phyloP scores from a whole-genome alignment of 306 rosid species.

The Arachis stenosperma region DNA sequence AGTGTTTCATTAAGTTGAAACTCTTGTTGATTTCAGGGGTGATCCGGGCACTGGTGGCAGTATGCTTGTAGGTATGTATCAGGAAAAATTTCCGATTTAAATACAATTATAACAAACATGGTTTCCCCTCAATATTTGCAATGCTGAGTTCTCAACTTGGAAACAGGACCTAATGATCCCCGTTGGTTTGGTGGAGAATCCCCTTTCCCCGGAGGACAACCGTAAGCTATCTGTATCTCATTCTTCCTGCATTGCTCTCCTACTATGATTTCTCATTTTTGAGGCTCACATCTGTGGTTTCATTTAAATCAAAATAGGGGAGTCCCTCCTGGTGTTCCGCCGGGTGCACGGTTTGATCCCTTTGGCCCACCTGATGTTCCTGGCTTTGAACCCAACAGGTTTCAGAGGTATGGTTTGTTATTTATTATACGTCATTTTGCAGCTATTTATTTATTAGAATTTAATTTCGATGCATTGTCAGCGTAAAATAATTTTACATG shows the following conservation, averaged over 20 bases:
- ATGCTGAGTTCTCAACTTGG: slow-evolving; percentile 10
- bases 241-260: slow-evolving; percentile 8
- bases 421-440: neutral
- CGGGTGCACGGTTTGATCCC: slow-evolving; percentile 80
- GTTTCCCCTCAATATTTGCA: neutral
- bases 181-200: slow-evolving; percentile 57
- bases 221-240: slow-evolving; percentile 46
- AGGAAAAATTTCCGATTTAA: neutral
- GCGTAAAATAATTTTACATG: no score
- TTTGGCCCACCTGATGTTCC: slow-evolving; percentile 69
- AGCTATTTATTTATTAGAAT: neutral
- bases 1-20: neutral
- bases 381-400: slow-evolving; percentile 64
- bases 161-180: slow-evolving; percentile 63
- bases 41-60: slow-evolving; percentile 62
- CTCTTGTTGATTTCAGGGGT: slow-evolving; percentile 50
- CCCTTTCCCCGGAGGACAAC: slow-evolving; percentile 53
- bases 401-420: slow-evolving; percentile 46
- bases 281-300: slow-evolving; percentile 1
- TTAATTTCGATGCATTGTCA: neutral
- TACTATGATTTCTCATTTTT: neutral
- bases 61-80: slow-evolving; percentile 70
- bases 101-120: neutral
- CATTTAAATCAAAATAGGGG: slow-evolving; percentile 46
- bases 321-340: slow-evolving; percentile 77